Base-by-base conservation (phyloP, 1,139 yeast genomes). In the Kluyveromyces sp. region DNA sequence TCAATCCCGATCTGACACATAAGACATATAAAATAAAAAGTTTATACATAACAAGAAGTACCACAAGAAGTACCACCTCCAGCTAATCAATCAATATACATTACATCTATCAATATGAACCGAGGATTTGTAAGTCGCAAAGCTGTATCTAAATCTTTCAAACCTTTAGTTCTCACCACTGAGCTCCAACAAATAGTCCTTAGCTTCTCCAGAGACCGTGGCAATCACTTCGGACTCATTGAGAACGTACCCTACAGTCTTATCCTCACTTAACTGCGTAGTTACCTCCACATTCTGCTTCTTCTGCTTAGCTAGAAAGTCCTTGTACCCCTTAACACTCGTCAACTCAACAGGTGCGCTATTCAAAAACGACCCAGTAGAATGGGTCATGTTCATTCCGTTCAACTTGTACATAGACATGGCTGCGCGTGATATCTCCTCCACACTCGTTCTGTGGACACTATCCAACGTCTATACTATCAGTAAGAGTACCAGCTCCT, bases 281-380 rank as follows among this genome's bases (percentile, higher is more conserved):
- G 61, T 49, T 37, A 51, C 50, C 35, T 56, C 46, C 13, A 42
- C 40, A 26, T 50, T 43, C 33, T 43, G 46, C 35, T 50, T 48
- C 33, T 45, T 43, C 29, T 54, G 50, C 41, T 53, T 56, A 33
- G 56, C 53, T 34, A 65, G 50, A 46, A 65, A 65, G 36, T 64
- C 68, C 17, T 61, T 46, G 52, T 65, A 65, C 18, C 69, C 69
- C 38, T 56, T 54, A 3, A 58, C 54, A 9, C 67, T 59, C n/a
- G 68, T 63, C 39, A 65, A 50, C 48, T 65, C 69, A 22, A 65
- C 65, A 11, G 69, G 69, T 3, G 63, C 61, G 43, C 59, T 55
- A 18, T 51, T 50, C 29, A 59, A 40, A 43, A 60, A 60, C 1
- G 63, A 56, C 7, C 58, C 57, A 13, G 64, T 57, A n/a, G 63